Evolutionary conservation across 75 land plant species (phyloP), one percentile per base, ranked within the genome.

Genomic region (Larix kaempferi): DNA sequence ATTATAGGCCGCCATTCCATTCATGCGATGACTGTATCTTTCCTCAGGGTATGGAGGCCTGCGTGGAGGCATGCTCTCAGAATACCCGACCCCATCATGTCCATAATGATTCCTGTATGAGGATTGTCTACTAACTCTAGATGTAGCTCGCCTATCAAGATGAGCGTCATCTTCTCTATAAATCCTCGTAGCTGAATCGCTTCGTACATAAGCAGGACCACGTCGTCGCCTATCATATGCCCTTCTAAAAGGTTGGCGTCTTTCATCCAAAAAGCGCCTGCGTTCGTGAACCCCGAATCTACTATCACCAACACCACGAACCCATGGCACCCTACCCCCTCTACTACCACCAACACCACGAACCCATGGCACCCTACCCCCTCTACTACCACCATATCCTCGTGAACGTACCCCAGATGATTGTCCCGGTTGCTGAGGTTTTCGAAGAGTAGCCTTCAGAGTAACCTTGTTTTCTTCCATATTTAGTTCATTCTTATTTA

Each of bases 381-480:
- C 73, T 22, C 56, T 27, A 23, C 66, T 49, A 56, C 52, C 49
- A 67, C 73, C 21, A 26, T 26, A 41, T 56, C 83, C 88, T 81
- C 82, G 77, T 61, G 78, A 77, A 16, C 88, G 82, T n/a, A n/a
- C n/a, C n/a, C 33, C 33, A 29, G 33, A 29, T 29, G 33, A 29
- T 29, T 1, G 33, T 29, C 21, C 6, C 2, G 19, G 15, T 19
- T 58, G 21, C 21, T 1, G 60, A 58, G 22, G 60, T 5, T 58
- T 58, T 19, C 22, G 1, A 58, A 58, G 19, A 21, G 5, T 19
- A 22, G n/a, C 60, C n/a, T 58, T 29, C 33, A 29, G 33, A 29
- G 33, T 58, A 58, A 88, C 88, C n/a, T 89, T 89, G 12, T 26
- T 58, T 29, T 86, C 88, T 27, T 86, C 91, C 33, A 86, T 86